Evolutionary conservation across 208 protist genomes (phyloP).

Genomic region (Wallacemonas sp.): DNA sequence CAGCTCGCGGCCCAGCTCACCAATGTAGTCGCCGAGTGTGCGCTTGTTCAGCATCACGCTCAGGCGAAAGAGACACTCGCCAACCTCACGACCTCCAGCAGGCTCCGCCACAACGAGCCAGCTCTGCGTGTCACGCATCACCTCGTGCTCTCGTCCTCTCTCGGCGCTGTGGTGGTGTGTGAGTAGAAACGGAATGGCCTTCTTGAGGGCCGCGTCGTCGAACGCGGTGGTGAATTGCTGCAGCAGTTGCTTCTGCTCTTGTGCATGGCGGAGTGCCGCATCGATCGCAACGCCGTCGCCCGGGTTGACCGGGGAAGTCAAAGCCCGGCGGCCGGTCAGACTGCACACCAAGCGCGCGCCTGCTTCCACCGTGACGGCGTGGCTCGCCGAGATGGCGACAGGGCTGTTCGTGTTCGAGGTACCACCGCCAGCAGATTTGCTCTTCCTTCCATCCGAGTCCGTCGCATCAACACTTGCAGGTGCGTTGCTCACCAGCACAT

Average conservation of each 20-base stretch:
- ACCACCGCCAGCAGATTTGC: not conserved
- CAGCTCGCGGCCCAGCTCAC: constrained; percentile 70
- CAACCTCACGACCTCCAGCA: constrained; percentile 73
- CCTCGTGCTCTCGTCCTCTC: constrained; percentile 11
- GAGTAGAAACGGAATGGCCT: constrained; percentile 81
- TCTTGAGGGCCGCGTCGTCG: constrained; percentile 55
- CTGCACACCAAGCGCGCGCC: constrained; percentile 12
- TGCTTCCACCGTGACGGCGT: constrained; percentile 3
- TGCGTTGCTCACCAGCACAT: constrained; percentile 50
- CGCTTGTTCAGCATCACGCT: constrained; percentile 83
- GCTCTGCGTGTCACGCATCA: constrained; percentile 9
- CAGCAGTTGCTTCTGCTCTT: constrained; percentile 55
- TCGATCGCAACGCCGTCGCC: not conserved
- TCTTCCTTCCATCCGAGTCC: not conserved
- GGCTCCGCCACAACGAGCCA: constrained; percentile 65
- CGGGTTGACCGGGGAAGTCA: not conserved
- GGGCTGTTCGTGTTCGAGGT: not conserved
- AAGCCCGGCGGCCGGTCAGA: not conserved
- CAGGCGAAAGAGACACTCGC: constrained; percentile 70
- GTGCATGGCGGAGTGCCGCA: constrained; percentile 9
- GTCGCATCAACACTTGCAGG: not conserved
- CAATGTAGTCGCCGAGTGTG: constrained; percentile 84
- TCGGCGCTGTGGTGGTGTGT: constrained; percentile 47
- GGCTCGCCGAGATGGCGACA: not conserved
- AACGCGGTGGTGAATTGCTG: constrained; percentile 67